Conservation (phyloP, 371 early-diverging fungal genomes). For the Haplosporangium sp. region DNA sequence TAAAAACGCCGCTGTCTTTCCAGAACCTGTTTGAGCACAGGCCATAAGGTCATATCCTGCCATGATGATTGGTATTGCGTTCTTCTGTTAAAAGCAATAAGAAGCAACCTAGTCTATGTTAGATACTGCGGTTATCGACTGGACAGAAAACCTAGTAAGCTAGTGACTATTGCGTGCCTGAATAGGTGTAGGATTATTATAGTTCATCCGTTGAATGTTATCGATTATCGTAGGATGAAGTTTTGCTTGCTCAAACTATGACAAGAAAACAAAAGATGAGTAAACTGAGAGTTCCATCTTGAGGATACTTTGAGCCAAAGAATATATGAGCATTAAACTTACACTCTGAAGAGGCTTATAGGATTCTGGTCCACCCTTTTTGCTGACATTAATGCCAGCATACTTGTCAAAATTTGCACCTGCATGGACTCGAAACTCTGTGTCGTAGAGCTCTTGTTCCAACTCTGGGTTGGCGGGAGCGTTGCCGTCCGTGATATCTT, state of each 20-base stretch:
- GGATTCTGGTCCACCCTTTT: slow-evolving; percentile 29
- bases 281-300: too few species aligned
- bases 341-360: slow-evolving; percentile 20
- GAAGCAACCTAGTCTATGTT: not conserved
- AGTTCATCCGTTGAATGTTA: slow-evolving; percentile 69
- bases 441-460: slow-evolving; percentile 24
- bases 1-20: slow-evolving; percentile 82
- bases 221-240: slow-evolving; percentile 65
- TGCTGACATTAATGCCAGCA: slow-evolving; percentile 18
- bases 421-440: slow-evolving; percentile 15
- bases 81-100: slow-evolving; percentile 34
- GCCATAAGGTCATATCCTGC: slow-evolving; percentile 79
- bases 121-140: not conserved
- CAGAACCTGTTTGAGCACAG: slow-evolving; percentile 84
- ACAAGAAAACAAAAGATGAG: not conserved
- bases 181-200: slow-evolving; percentile 76
- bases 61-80: slow-evolving; percentile 76
- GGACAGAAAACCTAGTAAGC: not conserved
- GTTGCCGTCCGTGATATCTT: slow-evolving; percentile 19
- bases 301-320: too few species aligned
- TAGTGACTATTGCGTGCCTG: slow-evolving; percentile 53
- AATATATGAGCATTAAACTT: slow-evolving; percentile 1
- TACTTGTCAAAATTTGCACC: slow-evolving; percentile 25
- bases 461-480: slow-evolving; percentile 27
- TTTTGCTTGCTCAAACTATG: slow-evolving; percentile 63